Percentiles rank a stretch among this genome's conserved stretches.
phyloP scores from a whole-genome alignment of 441 rosid genomes.

The Cnidoscolus chayamansa region DNA sequence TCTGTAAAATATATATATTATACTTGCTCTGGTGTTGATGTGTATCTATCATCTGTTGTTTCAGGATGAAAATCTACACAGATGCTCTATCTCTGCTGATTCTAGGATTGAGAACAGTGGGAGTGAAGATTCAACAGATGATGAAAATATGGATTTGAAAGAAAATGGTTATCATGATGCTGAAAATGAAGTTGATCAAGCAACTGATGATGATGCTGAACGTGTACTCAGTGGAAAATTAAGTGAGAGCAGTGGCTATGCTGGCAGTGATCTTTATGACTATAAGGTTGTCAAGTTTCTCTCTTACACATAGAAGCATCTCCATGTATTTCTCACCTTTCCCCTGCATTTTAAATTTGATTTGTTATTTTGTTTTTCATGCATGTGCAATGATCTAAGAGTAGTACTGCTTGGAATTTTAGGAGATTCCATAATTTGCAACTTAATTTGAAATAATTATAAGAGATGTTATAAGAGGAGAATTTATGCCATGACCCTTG shows the following conservation, averaged over 20 bases:
- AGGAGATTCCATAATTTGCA: not conserved
- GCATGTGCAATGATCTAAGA: not conserved
- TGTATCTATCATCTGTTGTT: slow-evolving; percentile 27
- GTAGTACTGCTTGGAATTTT: not conserved
- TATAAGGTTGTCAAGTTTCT: slow-evolving; percentile 95
- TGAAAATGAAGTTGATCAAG: slow-evolving; percentile 84
- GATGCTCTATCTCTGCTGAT: slow-evolving; percentile 91
- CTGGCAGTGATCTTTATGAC: slow-evolving; percentile 87
- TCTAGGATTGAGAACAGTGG: slow-evolving; percentile 89
- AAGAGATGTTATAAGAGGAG: too few relatives aligned
- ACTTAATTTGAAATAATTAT: not conserved
- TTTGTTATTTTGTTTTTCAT: not conserved
- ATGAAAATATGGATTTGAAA: slow-evolving; percentile 68
- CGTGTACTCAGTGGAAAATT: slow-evolving; percentile 75
- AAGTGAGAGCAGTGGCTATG: slow-evolving; percentile 92
- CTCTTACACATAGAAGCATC: slow-evolving; percentile 6
- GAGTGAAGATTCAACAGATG: slow-evolving; percentile 86
- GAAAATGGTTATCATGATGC: slow-evolving; percentile 77
- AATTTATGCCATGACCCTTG: too few relatives aligned
- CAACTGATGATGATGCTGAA: slow-evolving; percentile 74
- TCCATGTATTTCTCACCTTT: not conserved
- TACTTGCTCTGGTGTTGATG: slow-evolving; percentile 10
- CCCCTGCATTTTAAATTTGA: slow-evolving; percentile 10
- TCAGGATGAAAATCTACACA: slow-evolving; percentile 91
- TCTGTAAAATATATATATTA: slow-evolving; percentile 3